A percentile compares a stretch with the other conserved stretches of the same genome.
These are phyloP conservation scores for Fragosphaeria purpurea DNA, from an alignment of 2,329 filamentous ascomycete genomes.

Conservation along the genomic window DNA sequence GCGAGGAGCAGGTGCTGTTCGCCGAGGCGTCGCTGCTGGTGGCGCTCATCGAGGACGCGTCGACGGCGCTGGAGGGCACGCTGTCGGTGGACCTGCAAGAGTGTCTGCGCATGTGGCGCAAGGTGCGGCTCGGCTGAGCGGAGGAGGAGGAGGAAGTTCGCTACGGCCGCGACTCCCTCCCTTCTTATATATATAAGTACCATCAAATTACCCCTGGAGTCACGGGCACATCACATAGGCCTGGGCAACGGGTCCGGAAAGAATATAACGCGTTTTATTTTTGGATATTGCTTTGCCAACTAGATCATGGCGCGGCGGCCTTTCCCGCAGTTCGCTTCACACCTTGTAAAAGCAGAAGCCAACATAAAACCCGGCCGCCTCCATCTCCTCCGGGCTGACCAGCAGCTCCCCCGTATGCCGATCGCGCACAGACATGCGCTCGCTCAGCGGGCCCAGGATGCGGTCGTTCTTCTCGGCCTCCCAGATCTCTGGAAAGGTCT, in stretches of 20 bases:
- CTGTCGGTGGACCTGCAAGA: conserved; percentile 44
- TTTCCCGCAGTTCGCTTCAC: conserved; percentile 22
- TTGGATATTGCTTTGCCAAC: too few species aligned
- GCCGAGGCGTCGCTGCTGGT: conserved; percentile 38
- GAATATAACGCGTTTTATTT: too few species aligned
- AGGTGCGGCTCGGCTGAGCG: conserved; percentile 35
- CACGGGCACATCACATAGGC: neutral
- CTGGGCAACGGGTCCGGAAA: too few species aligned
- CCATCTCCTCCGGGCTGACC: conserved; percentile 79
- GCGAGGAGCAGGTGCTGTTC: conserved; percentile 31
- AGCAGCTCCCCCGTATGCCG: conserved; percentile 55
- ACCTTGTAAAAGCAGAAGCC: conserved; percentile 98
- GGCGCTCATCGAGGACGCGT: conserved; percentile 36
- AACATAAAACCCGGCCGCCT: conserved; percentile 84
- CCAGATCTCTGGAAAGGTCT: conserved; percentile 86
- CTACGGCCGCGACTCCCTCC: too few species aligned
- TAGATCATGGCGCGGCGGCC: too few species aligned
- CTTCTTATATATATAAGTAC: too few species aligned
- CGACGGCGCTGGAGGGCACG: conserved; percentile 35
- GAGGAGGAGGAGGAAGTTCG: neutral
- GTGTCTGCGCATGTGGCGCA: conserved; percentile 43
- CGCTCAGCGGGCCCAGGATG: conserved; percentile 71
- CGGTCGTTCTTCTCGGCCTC: conserved; percentile 79
- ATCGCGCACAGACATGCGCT: conserved; percentile 89
- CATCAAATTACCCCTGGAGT: too few species aligned